Conservation (phyloP, 2,329 filamentous ascomycete species). For the Helotiales sp. region DNA sequence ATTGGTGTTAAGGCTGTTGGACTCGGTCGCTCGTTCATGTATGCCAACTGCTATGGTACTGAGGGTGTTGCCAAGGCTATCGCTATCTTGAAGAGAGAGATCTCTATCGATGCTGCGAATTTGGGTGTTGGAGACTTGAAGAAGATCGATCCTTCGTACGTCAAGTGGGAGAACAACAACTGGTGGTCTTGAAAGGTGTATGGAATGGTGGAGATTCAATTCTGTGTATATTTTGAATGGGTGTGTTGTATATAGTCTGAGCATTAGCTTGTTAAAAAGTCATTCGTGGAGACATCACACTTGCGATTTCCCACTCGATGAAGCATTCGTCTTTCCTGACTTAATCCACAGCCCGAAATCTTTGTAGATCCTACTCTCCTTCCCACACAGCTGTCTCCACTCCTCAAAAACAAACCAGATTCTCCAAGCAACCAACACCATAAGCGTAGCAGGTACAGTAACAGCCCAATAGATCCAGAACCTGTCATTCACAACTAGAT, state of each 20-base stretch:
- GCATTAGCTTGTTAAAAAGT: neutral
- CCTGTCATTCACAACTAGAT: neutral
- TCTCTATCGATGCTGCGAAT: conserved; percentile 18
- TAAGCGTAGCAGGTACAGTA: neutral
- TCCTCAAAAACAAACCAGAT: neutral
- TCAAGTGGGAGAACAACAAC: conserved; percentile 19
- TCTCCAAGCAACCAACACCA: neutral
- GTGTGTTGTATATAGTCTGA: neutral
- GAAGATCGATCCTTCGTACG: conserved; percentile 18
- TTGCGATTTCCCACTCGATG: neutral
- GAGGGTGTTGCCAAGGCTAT: conserved; percentile 53
- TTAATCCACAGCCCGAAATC: neutral
- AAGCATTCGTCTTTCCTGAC: neutral
- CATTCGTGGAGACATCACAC: neutral
- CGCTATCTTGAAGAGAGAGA: conserved; percentile 52
- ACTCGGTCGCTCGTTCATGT: conserved; percentile 58
- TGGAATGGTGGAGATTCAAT: neutral
- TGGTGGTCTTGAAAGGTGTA: conserved; percentile 7
- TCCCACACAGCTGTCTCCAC: neutral
- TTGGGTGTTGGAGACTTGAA: conserved; percentile 24
- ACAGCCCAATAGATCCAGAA: neutral
- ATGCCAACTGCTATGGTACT: conserved; percentile 54
- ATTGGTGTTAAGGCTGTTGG: conserved; percentile 67
- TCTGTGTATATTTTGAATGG: neutral
- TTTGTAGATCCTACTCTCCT: neutral